Base-by-base conservation (phyloP, 345 rosid species). In the Dovyalis caffra region DNA sequence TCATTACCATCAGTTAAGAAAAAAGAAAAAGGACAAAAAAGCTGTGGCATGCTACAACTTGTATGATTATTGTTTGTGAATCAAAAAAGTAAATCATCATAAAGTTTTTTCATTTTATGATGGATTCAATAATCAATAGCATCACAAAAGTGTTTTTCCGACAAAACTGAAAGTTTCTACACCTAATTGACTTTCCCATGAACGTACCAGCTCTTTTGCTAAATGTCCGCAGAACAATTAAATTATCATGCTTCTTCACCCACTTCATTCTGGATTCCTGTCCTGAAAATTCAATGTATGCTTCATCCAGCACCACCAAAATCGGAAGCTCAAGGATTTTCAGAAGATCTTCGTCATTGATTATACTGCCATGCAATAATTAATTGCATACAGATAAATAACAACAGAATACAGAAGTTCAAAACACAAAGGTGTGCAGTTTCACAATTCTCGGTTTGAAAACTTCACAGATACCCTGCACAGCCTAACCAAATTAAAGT, bases 171-270 rank as follows among this genome's bases (percentile, higher is more conserved):
- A 70, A 65, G 21, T 34, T 32, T 67, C 12, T 37, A 53, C 8
- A 32, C 49, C 20, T 57, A 14, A 43, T 12, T 43, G 62, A 57
- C 62, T 57, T 57, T 57, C 5, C 28, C 64, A 26, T 6, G 11
- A 62, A 32, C 81, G 68, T 84, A 95, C 99, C 98, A 66, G 99
- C 99, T 90, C 97, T 87, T 80, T 95, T 95, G 91, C 99, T 95
- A 81, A 92, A 95, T 34, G 99, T 95, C 47, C 97, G 89, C n/a
- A 92, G 90, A 74, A 95, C 97, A 70, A 95, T 91, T 63, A 95
- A 78, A 77, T 95, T 95, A 9, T 95, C 99, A 72, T 92, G 87
- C 80, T 90, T 82, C 86, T 95, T 95, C 81, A 92, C 99, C 99
- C 97, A 92, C 81, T 86, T 88, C 97, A 95, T 91, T 81, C 69